phyloP scores from a whole-genome alignment of 371 early-diverging fungal genomes.

The Lichtheimia hyalospora region DNA sequence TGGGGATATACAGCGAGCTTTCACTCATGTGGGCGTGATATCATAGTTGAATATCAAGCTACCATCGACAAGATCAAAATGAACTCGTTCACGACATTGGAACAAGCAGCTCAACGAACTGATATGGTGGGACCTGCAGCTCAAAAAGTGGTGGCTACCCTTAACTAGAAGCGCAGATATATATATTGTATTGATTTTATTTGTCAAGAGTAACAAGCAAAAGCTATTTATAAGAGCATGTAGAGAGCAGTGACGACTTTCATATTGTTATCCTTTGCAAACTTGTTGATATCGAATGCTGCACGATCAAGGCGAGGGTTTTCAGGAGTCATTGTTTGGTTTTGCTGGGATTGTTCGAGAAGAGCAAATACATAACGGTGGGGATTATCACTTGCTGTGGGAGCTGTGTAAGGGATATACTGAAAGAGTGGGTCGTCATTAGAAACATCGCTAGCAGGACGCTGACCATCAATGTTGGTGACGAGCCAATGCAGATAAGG shows the following conservation, averaged over 20 bases:
- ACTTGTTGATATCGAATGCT: constrained; percentile 11
- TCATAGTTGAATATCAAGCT: too few relatives aligned
- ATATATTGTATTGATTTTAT: too few relatives aligned
- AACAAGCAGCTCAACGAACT: too few relatives aligned
- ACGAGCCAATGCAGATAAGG: constrained; percentile 48
- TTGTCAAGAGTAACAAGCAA: too few relatives aligned
- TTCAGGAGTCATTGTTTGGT: constrained; percentile 13
- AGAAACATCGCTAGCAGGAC: constrained; percentile 34
- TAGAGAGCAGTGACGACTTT: constrained; percentile 11
- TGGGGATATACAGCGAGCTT: too few relatives aligned
- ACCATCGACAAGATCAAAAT: too few relatives aligned
- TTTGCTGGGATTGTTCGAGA: constrained; percentile 31
- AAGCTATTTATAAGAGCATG: too few relatives aligned
- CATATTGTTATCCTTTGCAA: constrained; percentile 11
- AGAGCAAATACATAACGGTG: constrained; percentile 55
- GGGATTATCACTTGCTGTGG: constrained; percentile 37
- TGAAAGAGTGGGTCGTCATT: constrained; percentile 13
- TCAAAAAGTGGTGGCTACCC: too few relatives aligned
- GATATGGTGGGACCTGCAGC: too few relatives aligned
- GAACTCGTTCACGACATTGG: too few relatives aligned
- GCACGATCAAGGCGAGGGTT: neutral
- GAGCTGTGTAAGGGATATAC: constrained; percentile 35
- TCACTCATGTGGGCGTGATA: too few relatives aligned
- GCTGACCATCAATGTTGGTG: constrained; percentile 43
- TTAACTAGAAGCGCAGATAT: too few relatives aligned